Conservation (phyloP, 257 asterid genomes). For the Primulina eburnea region DNA sequence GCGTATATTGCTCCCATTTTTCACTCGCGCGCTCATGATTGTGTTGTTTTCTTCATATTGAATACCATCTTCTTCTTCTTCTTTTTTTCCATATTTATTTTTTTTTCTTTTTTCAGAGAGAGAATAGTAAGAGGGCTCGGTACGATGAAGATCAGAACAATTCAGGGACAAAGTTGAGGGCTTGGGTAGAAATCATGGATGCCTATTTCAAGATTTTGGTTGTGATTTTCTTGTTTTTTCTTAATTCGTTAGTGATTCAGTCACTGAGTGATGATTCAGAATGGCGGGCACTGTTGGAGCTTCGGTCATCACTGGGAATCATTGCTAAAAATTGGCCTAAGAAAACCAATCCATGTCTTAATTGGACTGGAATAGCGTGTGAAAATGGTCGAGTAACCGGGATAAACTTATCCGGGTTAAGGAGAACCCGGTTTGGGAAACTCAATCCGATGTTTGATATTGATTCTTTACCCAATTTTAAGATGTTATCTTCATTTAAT, state of each 20-base stretch:
- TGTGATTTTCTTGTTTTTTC: slow-evolving; percentile 21
- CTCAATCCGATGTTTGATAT: slow-evolving; percentile 44
- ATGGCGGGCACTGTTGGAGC: slow-evolving; percentile 48
- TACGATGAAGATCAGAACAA: slow-evolving; percentile 1
- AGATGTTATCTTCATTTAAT: slow-evolving; percentile 39
- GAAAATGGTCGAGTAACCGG: slow-evolving; percentile 38
- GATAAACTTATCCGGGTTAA: slow-evolving; percentile 47
- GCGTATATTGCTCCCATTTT: slow-evolving; percentile 11
- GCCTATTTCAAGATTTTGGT: slow-evolving; percentile 24
- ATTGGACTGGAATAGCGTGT: slow-evolving; percentile 74
- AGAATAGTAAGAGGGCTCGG: slow-evolving; percentile 2
- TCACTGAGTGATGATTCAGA: slow-evolving; percentile 41
- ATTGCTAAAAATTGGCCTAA: slow-evolving; percentile 59
- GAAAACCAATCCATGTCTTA: slow-evolving; percentile 53
- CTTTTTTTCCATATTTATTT: not conserved
- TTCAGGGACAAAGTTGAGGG: not conserved
- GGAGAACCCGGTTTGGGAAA: slow-evolving; percentile 40
- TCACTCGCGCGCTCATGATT: not conserved
- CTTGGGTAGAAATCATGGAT: slow-evolving; percentile 27
- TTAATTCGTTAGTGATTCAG: slow-evolving; percentile 35
- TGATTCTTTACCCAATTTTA: slow-evolving; percentile 48
- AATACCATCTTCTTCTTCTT: not conserved
- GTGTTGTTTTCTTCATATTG: not conserved
- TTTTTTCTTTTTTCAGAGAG: slow-evolving; percentile 20
- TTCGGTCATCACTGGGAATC: slow-evolving; percentile 64